Conservation (phyloP, 345 rosid genomes). For the Linum lewisii region DNA sequence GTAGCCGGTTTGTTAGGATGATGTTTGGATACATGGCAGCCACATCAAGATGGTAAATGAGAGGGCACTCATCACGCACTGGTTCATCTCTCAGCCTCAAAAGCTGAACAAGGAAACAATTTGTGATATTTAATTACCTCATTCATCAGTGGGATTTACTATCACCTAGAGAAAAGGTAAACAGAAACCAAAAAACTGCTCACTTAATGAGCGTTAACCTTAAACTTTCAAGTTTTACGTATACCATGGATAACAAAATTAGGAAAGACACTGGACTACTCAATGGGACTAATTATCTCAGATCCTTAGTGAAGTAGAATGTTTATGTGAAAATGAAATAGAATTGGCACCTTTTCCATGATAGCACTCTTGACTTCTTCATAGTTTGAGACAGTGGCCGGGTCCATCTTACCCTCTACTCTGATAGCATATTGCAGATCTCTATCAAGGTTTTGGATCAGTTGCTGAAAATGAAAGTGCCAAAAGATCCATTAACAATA, state of each 20-base stretch:
- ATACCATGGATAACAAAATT: not conserved
- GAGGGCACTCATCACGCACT: constrained; percentile 85
- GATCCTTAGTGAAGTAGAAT: not conserved
- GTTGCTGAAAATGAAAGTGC: constrained; percentile 48
- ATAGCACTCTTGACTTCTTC: constrained; percentile 78
- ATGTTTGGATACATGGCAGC: constrained; percentile 99
- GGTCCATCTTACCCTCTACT: constrained; percentile 90
- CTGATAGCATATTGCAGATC: constrained; percentile 89
- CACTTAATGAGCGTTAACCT: not conserved
- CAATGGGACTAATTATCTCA: not conserved
- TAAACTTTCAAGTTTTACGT: not conserved
- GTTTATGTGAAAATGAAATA: not conserved
- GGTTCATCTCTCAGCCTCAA: constrained; percentile 64
- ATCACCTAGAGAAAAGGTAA: not conserved
- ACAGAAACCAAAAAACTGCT: not conserved
- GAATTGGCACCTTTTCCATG: constrained; percentile 48
- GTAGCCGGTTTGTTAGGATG: constrained; percentile 94
- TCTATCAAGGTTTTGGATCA: constrained; percentile 77
- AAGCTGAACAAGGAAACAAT: constrained; percentile 46
- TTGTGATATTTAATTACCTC: not conserved
- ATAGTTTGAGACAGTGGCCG: constrained; percentile 74
- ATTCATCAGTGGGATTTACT: no score
- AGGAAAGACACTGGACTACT: not conserved
- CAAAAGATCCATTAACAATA: constrained; percentile 10
- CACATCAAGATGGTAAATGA: constrained; percentile 93